A percentile compares a stretch with the other conserved stretches of the same genome.
These are phyloP conservation scores for Calonectria pseudoreteaudii DNA, from an alignment of 2,329 filamentous ascomycete genomes.

Conservation along the genomic window DNA sequence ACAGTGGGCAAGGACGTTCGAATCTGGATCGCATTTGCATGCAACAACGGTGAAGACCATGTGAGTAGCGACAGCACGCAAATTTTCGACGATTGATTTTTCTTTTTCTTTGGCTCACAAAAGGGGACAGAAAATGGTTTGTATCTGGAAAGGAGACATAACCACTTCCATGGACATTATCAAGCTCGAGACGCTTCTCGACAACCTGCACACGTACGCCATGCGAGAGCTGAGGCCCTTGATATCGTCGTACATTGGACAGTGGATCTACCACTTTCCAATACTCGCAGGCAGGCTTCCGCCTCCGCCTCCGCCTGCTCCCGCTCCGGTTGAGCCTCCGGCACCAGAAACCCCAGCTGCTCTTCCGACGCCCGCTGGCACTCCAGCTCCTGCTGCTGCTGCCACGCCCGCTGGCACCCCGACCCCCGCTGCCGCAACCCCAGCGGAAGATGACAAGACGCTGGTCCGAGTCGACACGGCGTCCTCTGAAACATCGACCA, in stretches of 20 bases:
- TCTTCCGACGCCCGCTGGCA: background rate
- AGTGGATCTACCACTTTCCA: slow-evolving; percentile 24
- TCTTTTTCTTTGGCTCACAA: background rate
- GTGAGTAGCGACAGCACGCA: background rate
- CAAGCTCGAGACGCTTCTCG: slow-evolving; percentile 28
- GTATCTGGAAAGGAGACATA: slow-evolving; percentile 32
- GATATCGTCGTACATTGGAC: slow-evolving; percentile 32
- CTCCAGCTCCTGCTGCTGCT: background rate
- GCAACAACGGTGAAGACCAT: slow-evolving; percentile 7
- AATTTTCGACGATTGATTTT: background rate
- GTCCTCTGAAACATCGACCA: background rate
- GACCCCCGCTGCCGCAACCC: background rate
- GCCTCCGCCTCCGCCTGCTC: background rate
- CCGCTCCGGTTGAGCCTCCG: background rate
- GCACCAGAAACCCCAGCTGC: background rate
- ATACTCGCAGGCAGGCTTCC: background rate
- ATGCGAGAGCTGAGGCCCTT: slow-evolving; percentile 28
- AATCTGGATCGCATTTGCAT: slow-evolving; percentile 30
- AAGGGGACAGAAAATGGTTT: slow-evolving; percentile 25
- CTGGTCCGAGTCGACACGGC: background rate
- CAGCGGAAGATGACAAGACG: slow-evolving; percentile 3
- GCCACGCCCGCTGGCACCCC: background rate
- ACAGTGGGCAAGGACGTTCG: slow-evolving; percentile 21
- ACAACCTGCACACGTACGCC: slow-evolving; percentile 33
- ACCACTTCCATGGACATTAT: slow-evolving; percentile 26